Evolutionary conservation across 306 rosid genomes (phyloP), one percentile per base, ranked within the genome.

Genomic region (Cucumis cinereus): DNA sequence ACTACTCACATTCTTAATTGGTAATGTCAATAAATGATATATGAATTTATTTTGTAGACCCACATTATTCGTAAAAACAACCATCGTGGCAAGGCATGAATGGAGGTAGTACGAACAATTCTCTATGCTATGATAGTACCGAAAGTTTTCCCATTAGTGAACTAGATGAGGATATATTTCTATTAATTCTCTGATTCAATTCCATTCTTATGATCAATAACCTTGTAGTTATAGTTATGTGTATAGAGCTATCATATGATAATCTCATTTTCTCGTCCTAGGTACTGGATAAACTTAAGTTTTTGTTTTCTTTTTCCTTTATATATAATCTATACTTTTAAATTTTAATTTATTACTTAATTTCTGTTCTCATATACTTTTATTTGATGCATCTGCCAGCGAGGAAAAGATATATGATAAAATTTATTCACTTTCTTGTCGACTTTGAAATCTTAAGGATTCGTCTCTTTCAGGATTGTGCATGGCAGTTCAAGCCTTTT

Each of bases 401-500:
- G 43, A 61, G 69, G 8, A 24, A 26, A 53, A 22, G 41, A 28
- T 24, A 24, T 45, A 45, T 16, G 30, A 53, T 73, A 53, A 67
- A 63, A 8, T 35, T 35, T 35, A 0, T 59, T 7, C 4, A 19
- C 55, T 77, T 74, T 38, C 49, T 64, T 72, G 61, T 24, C n/a
- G 8, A 50, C 67, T 73, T 61, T 70, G 73, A 58, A 78, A 80
- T 76, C 43, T 69, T 30, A 71, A 55, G 33, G 72, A 61, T n/a
- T 74, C 81, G 75, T 70, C 80, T 36, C 77, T 83, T 77, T 61
- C 85, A 94, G 97, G 97, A 85, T 88, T 94, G 91, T 94, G 97
- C 86, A 94, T 94, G 97, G 89, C 96, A 38, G 85, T 94, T 84
- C 98, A 94, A 82, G 88, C 93, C 66, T 91, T 86, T 86, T 77